phyloP scores from a whole-genome alignment of 371 early-diverging fungal genomes.

The Mucor saturninus region DNA sequence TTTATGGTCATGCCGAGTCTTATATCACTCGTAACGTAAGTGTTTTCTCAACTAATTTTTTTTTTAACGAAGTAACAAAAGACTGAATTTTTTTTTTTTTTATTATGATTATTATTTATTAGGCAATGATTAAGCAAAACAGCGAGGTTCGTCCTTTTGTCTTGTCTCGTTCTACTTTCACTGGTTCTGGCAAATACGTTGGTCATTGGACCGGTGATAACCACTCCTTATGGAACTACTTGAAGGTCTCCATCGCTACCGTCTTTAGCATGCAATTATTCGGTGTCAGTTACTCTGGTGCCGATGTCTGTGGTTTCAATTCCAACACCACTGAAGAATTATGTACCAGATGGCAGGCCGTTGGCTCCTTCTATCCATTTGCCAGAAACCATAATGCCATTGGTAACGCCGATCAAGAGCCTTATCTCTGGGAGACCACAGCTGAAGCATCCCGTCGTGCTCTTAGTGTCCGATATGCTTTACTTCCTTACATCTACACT shows the following conservation, averaged over 20 bases:
- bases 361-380: slow-evolving; percentile 82
- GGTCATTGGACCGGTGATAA: slow-evolving; percentile 77
- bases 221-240: slow-evolving; percentile 52
- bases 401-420: slow-evolving; percentile 53
- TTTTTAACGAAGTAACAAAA: background rate
- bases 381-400: slow-evolving; percentile 69
- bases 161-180: slow-evolving; percentile 74
- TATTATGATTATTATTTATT: slow-evolving; percentile 1
- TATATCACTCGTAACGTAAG: slow-evolving; percentile 58
- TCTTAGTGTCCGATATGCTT: slow-evolving; percentile 62
- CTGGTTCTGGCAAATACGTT: slow-evolving; percentile 66
- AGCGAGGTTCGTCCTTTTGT: slow-evolving; percentile 70
- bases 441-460: slow-evolving; percentile 54
- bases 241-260: slow-evolving; percentile 62
- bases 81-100: background rate
- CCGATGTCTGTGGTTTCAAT: slow-evolving; percentile 78
- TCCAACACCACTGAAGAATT: slow-evolving; percentile 60
- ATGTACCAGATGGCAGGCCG: slow-evolving; percentile 71
- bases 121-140: slow-evolving; percentile 35
- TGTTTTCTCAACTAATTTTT: background rate
- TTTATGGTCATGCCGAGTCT: slow-evolving; percentile 68
- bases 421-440: slow-evolving; percentile 57
- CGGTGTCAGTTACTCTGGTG: slow-evolving; percentile 70
- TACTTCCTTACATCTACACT: slow-evolving; percentile 73
- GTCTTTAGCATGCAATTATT: slow-evolving; percentile 69